Evolutionary conservation across 2,329 filamentous ascomycete species (phyloP).

Genomic region (Fusarium mangiferae): DNA sequence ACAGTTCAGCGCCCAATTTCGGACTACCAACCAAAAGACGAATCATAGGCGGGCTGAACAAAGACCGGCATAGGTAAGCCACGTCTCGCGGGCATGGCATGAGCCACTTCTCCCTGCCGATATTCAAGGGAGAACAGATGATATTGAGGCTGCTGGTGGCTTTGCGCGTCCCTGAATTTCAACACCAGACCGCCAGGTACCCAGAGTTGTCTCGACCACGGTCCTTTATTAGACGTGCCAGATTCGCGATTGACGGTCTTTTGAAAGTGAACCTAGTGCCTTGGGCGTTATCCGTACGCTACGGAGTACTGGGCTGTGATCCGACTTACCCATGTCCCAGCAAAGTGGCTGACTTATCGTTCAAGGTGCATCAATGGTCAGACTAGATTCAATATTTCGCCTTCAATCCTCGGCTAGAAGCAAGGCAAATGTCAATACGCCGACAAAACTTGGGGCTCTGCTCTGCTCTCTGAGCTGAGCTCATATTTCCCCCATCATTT

Average conservation of each 20-base stretch:
- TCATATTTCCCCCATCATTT: background rate
- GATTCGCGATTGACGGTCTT: conserved; percentile 10
- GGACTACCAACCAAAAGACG: conserved; percentile 23
- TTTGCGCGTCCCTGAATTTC: conserved; percentile 13
- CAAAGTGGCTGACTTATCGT: conserved; percentile 26
- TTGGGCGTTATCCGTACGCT: conserved; percentile 18
- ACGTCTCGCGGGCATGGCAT: conserved; percentile 31
- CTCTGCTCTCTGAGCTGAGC: background rate
- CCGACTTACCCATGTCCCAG: conserved; percentile 10
- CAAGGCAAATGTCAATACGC: background rate
- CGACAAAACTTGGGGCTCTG: background rate
- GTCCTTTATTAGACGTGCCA: conserved; percentile 32
- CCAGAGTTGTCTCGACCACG: conserved; percentile 14
- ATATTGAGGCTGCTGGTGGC: conserved; percentile 10
- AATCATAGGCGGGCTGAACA: conserved; percentile 27
- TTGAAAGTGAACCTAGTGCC: conserved; percentile 9
- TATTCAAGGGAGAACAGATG: conserved; percentile 24
- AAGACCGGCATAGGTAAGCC: conserved; percentile 33
- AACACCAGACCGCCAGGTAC: background rate
- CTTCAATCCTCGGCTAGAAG: background rate
- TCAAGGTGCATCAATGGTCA: conserved; percentile 31
- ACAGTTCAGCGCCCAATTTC: conserved; percentile 23
- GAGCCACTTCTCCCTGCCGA: conserved; percentile 33
- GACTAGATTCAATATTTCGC: conserved; percentile 21
- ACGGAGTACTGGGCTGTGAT: conserved; percentile 16